Conservation (phyloP, 345 rosid species). For the Acer negundo region DNA sequence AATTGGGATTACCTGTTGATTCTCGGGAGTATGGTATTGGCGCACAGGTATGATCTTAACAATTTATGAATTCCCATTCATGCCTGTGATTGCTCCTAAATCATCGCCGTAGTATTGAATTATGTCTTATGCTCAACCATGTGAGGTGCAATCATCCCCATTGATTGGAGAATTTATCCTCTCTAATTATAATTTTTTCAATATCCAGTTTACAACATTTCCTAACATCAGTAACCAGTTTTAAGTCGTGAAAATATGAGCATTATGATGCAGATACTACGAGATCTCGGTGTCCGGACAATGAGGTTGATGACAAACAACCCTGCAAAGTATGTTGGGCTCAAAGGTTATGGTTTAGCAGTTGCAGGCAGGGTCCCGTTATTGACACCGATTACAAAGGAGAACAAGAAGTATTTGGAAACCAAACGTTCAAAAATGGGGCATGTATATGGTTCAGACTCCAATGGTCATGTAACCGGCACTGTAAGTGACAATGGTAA, state of each 20-base stretch:
- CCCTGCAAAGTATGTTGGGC: slow-evolving; percentile 64
- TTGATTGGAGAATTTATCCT: not conserved
- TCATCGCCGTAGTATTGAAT: not conserved
- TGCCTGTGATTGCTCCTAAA: not conserved
- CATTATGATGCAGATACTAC: slow-evolving; percentile 44
- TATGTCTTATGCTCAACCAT: not conserved
- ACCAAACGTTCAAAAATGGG: slow-evolving; percentile 60
- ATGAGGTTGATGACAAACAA: slow-evolving; percentile 82
- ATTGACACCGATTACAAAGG: slow-evolving; percentile 42
- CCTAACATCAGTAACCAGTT: not conserved
- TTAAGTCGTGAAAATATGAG: slow-evolving; percentile 10
- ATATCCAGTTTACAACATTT: not conserved
- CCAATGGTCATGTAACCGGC: slow-evolving; percentile 20
- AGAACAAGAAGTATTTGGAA: slow-evolving; percentile 55
- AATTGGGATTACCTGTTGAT: slow-evolving; percentile 73
- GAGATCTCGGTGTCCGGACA: slow-evolving; percentile 61
- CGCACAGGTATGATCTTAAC: slow-evolving; percentile 62
- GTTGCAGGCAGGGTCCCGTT: slow-evolving; percentile 61
- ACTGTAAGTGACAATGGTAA: not conserved
- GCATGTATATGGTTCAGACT: slow-evolving; percentile 38
- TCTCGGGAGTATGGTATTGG: slow-evolving; percentile 89
- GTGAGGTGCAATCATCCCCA: not conserved
- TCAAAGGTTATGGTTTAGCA: slow-evolving; percentile 69
- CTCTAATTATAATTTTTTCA: not conserved
- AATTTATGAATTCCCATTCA: not conserved